Base-by-base conservation (phyloP, 2,329 filamentous ascomycete species). In the Aspergillus sp. region DNA sequence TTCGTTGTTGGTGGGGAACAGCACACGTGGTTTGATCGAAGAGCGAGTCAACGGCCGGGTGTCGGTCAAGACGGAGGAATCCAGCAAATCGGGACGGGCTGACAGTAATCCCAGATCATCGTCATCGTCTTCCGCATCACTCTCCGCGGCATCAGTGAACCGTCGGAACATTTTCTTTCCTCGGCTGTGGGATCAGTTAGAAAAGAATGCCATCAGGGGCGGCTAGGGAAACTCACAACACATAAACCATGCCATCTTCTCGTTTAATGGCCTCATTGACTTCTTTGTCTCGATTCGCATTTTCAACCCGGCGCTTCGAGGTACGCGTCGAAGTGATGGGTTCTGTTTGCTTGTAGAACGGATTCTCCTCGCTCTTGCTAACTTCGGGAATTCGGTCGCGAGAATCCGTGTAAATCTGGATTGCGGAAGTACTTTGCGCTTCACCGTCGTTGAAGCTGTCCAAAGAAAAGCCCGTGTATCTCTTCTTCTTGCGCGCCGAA, bases 351-450 rank as follows among this genome's bases (percentile, higher is more conserved):
- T 71, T 74, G 45, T 78, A 61, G 60, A 86, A 86, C 0, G 82
- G 82, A 58, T 86, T 86, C 49, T 79, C 77, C 44, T 77, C 72
- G 31, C 71, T 74, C 4, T 74, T 64, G 56, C 81, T 80, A 2
- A 78, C 53, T 46, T 79, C 74, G 13, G 84, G 84, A 29, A 86
- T 72, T 43, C 81, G 79, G 62, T 86, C 83, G 58, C 83, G 80
- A 21, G 81, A 80, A 60, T 87, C 84, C n/a, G 82, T 85, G 69
- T 78, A 86, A 55, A 87, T 83, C 47, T 80, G 68, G 43, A 85
- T 81, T 49, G 75, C 69, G 4, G 70, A 66, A 38, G 74, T 69
- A 19, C 57, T 62, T 17, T 58, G 58, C 17, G 56, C 54, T 13
- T 65, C 52, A 25, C 71, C 64, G 13, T 72, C 66, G 23, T 65